phyloP scores from a whole-genome alignment of 1,284 basidiomycete species.

The Boletellus sp. region DNA sequence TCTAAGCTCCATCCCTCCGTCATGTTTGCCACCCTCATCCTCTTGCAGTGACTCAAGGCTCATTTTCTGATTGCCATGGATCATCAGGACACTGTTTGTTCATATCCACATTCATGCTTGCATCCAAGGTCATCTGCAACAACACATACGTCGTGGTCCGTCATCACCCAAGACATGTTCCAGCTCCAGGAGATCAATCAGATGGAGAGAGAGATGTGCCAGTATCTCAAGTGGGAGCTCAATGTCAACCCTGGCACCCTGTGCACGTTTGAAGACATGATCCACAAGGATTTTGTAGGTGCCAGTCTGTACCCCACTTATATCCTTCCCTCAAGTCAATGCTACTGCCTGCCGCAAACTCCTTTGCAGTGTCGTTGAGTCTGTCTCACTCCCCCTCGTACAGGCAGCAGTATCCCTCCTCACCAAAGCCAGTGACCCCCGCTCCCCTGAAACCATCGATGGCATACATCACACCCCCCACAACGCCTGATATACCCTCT shows the following conservation, averaged over 20 bases:
- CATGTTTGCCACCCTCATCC: conserved; percentile 81
- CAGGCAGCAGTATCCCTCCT: conserved; percentile 41
- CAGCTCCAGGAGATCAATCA: conserved; percentile 89
- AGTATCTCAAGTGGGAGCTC: conserved; percentile 88
- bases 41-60: conserved; percentile 84
- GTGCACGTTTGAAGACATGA: conserved; percentile 57
- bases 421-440: conserved; percentile 34
- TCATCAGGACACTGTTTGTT: conserved; percentile 91
- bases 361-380: conserved; percentile 47
- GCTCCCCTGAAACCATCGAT: conserved; percentile 20
- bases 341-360: conserved; percentile 44
- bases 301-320: too few relatives aligned
- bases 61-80: conserved; percentile 88
- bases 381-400: conserved; percentile 50
- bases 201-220: conserved; percentile 94
- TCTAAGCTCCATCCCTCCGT: conserved; percentile 77
- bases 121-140: conserved; percentile 90
- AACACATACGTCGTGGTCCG: conserved; percentile 93
- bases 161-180: conserved; percentile 92
- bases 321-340: conserved; percentile 52
- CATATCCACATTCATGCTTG: conserved; percentile 93
- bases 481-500: conserved; percentile 47
- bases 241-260: conserved; percentile 71
- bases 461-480: conserved; percentile 33
- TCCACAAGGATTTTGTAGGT: conserved; percentile 61